These are phyloP conservation scores for Poa annua DNA, from an alignment of 176 grass and related monocot genomes.

Conservation along the genomic window DNA sequence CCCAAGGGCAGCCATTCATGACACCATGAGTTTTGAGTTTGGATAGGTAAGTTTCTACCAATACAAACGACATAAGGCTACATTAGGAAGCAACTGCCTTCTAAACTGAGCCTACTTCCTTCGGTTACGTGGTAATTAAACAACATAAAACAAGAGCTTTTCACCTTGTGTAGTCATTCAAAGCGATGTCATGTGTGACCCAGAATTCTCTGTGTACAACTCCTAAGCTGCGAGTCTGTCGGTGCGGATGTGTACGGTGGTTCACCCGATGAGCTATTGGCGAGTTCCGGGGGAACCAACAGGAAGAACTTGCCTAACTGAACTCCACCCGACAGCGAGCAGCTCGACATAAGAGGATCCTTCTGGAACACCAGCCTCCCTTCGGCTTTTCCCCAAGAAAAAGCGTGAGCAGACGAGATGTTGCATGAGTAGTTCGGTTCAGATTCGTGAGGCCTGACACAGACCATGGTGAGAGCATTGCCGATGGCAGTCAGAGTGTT, in stretches of 20 bases:
- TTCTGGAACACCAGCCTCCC: slow-evolving; percentile 37
- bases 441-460: slow-evolving; percentile 18
- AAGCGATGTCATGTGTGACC: neutral
- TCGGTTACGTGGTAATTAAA: neutral
- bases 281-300: neutral
- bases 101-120: slow-evolving; percentile 1
- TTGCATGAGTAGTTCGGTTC: slow-evolving; percentile 10
- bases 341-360: slow-evolving; percentile 21
- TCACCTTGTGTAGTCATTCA: neutral
- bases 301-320: slow-evolving; percentile 22
- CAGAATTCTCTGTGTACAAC: neutral
- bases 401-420: neutral
- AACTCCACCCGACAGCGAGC: neutral
- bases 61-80: neutral
- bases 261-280: neutral
- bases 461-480: slow-evolving; percentile 6
- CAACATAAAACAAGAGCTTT: neutral
- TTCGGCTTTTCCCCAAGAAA: neutral
- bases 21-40: neutral
- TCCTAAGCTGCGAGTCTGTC: neutral
- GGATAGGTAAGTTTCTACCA: neutral
- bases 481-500: neutral
- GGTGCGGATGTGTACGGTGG: neutral
- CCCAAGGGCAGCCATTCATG: neutral
- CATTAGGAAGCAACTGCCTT: neutral